Evolutionary conservation across 2,329 filamentous ascomycete genomes (phyloP), one percentile per base, ranked within the genome.

Genomic region (Alternaria hordeiaustralica): DNA sequence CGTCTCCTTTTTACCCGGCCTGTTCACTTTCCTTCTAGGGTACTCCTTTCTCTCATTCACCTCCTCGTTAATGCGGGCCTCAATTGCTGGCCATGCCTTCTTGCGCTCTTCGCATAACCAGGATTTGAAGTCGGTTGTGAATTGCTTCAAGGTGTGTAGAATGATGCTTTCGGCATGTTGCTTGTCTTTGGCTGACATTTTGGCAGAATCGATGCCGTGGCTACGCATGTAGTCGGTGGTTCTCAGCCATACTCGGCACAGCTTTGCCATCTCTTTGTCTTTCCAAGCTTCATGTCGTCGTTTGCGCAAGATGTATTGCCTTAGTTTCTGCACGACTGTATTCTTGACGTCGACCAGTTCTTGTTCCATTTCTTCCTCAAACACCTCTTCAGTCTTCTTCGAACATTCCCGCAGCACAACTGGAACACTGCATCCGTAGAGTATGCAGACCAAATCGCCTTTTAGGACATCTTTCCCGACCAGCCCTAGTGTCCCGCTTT

Each of bases 131-230:
- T 18, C 36, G 36, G 36, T 0, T 18, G 2, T 41, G 15, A 1
- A 2, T 3, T 41, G 8, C 36, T 10, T 41, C 36, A 41, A 18
- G 4, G 3, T 41, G 36, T 3, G 36, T 18, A 18, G 36, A n/a
- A 41, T 15, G 15, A 41, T 8, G 15, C 8, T 9, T 4, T 1
- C 4, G 13, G 13, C 0, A 0, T 8, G 0, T n/a, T n/a, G 7
- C 8, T 41, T 41, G 36, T 18, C 1, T 3, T 8, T 41, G 15
- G 15, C 4, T 10, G 36, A 5, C 2, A 18, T 41, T 18, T 5
- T 41, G 36, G 36, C 0, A 18, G 36, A 1, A 18, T 41, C 36
- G 1, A 41, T 5, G 4, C 36, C 36, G 15, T 3, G 36, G 2
- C 2, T 41, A 10, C 36, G 36, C 2, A 41, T 41, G 15, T 41